A percentile compares a stretch with the other conserved stretches of the same genome.
phyloP scores from a whole-genome alignment of 352 stramenopile genomes.

The Globisporangium emineosum region DNA sequence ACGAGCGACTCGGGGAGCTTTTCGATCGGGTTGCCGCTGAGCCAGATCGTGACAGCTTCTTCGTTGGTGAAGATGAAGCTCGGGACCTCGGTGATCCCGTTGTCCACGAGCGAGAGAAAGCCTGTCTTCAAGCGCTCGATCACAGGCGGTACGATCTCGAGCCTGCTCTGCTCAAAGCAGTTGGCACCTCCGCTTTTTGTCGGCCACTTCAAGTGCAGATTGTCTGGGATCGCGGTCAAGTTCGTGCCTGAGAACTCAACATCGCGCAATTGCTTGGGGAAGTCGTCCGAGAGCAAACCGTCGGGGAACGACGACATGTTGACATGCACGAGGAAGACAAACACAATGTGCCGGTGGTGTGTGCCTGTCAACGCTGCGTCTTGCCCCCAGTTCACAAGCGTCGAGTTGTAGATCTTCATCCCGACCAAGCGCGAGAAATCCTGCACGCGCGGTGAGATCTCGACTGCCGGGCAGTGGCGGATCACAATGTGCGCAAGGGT shows the following conservation, averaged over 20 bases:
- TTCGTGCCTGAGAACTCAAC: slow-evolving; percentile 44
- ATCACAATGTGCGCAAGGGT: slow-evolving; percentile 29
- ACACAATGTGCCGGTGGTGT: slow-evolving; percentile 25
- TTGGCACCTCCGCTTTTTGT: background rate
- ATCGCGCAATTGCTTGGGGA: slow-evolving; percentile 29
- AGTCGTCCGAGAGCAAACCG: slow-evolving; percentile 31
- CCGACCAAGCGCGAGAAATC: slow-evolving; percentile 29
- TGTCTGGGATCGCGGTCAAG: slow-evolving; percentile 25
- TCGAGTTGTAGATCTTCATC: slow-evolving; percentile 46
- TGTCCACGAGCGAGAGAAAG: slow-evolving; percentile 27
- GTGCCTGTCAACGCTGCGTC: slow-evolving; percentile 25
- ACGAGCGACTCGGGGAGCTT: slow-evolving; percentile 15
- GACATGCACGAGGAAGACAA: slow-evolving; percentile 30
- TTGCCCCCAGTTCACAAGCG: slow-evolving; percentile 24
- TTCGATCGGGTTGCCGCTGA: slow-evolving; percentile 23
- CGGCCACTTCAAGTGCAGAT: slow-evolving; percentile 33
- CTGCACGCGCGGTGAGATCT: slow-evolving; percentile 25
- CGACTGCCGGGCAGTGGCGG: slow-evolving; percentile 33
- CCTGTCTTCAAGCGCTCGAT: slow-evolving; percentile 17
- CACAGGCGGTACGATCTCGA: slow-evolving; percentile 16
- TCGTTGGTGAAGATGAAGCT: slow-evolving; percentile 15
- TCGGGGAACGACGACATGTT: slow-evolving; percentile 35
- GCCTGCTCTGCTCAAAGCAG: slow-evolving; percentile 22
- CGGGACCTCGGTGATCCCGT: slow-evolving; percentile 16
- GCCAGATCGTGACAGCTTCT: slow-evolving; percentile 13